phyloP scores from a whole-genome alignment of 1,284 basidiomycete species.

The Naganishia sp. region DNA sequence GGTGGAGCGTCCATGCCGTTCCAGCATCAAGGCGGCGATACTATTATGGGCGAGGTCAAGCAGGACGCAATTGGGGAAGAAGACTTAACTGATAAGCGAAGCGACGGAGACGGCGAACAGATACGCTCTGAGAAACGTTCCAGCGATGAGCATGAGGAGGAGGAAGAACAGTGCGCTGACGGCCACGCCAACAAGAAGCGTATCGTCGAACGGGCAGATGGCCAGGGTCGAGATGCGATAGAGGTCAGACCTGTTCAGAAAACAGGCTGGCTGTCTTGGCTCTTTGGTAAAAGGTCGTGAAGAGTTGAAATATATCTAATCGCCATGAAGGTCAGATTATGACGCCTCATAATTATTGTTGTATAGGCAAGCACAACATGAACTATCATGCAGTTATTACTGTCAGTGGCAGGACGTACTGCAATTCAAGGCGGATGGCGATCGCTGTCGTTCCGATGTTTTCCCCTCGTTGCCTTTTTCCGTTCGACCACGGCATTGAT shows the following conservation, averaged over 20 bases:
- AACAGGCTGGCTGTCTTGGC: conserved; percentile 24
- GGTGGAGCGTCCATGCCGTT: neutral
- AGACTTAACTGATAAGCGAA: neutral
- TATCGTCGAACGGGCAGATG: conserved; percentile 14
- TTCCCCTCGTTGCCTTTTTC: too few relatives aligned
- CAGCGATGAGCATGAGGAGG: conserved; percentile 9
- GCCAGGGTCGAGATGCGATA: conserved; percentile 10
- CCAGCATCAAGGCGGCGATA: neutral
- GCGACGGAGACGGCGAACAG: neutral
- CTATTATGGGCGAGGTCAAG: neutral
- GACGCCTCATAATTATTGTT: too few relatives aligned
- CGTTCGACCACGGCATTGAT: too few relatives aligned
- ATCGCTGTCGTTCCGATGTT: too few relatives aligned
- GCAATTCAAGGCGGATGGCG: too few relatives aligned
- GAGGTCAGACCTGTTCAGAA: conserved; percentile 8
- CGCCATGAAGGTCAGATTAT: too few relatives aligned
- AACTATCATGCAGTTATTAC: too few relatives aligned
- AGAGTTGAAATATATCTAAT: neutral
- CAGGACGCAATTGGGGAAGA: neutral
- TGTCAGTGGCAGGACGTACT: too few relatives aligned
- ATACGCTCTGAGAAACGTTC: neutral
- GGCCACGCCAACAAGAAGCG: conserved; percentile 16
- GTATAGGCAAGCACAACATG: too few relatives aligned
- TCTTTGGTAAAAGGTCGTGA: conserved; percentile 5
- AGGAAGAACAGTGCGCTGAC: conserved; percentile 1